Percentiles rank a stretch among this genome's conserved stretches.
Evolutionary conservation across 1,139 yeast genomes (phyloP).

Genomic region (Hansenula anomala): DNA sequence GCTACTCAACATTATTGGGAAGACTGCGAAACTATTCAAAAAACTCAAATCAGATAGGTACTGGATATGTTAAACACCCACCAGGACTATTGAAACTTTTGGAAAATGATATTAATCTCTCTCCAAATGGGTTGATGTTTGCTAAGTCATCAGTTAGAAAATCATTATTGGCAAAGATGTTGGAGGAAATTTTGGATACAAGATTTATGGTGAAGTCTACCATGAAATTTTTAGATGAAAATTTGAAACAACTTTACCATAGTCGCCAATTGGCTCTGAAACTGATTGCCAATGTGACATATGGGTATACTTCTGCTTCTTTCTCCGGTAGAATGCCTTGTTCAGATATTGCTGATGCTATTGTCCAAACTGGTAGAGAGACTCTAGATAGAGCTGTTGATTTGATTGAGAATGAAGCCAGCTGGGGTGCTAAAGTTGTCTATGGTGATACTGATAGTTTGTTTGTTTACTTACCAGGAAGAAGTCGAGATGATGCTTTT

Average conservation of each 20-base stretch:
- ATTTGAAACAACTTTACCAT: constrained; percentile 53
- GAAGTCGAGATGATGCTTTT: constrained; percentile 73
- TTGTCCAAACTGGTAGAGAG: constrained; percentile 88
- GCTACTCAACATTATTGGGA: constrained; percentile 86
- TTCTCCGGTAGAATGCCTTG: constrained; percentile 98
- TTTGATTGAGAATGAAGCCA: constrained; percentile 50
- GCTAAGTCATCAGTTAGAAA: constrained; percentile 61
- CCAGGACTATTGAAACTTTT: constrained; percentile 54
- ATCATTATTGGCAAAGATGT: constrained; percentile 78
- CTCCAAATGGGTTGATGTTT: constrained; percentile 87
- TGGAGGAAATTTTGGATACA: constrained; percentile 74
- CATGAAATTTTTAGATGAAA: constrained; percentile 44
- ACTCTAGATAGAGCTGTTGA: constrained; percentile 68
- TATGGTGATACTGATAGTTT: constrained; percentile 96
- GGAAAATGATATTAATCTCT: constrained; percentile 50
- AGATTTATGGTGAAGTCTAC: constrained; percentile 75
- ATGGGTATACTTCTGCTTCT: constrained; percentile 93
- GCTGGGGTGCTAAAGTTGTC: constrained; percentile 88
- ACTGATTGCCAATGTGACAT: constrained; percentile 89
- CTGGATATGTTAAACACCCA: constrained; percentile 42
- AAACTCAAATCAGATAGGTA: constrained; percentile 48
- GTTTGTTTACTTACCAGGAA: constrained; percentile 87
- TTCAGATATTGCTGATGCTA: constrained; percentile 90
- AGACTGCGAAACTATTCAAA: constrained; percentile 50
- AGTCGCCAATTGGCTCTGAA: constrained; percentile 85